These are phyloP conservation scores for Fusarium tjaetaba DNA, from an alignment of 2,329 filamentous ascomycete species.

Conservation along the genomic window DNA sequence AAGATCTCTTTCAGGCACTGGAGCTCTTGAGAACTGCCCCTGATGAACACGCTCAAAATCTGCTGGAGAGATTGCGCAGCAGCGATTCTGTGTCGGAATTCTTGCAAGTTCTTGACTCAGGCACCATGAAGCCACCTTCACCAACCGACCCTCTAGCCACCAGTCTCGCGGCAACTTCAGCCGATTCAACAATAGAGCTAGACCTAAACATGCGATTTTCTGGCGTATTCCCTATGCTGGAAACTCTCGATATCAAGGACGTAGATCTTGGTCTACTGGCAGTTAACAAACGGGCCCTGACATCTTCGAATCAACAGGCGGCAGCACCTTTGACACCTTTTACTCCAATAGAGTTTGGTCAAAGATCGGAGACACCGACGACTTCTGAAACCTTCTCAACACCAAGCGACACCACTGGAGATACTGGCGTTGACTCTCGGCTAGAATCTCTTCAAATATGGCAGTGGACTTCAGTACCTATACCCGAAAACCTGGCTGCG, in stretches of 20 bases:
- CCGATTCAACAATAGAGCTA: not conserved
- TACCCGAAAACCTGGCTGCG: not conserved
- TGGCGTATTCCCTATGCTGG: not conserved
- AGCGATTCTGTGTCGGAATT: conserved; percentile 8
- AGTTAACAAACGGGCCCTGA: not conserved
- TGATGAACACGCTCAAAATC: not conserved
- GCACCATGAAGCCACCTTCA: fast-evolving
- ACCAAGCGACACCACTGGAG: not conserved
- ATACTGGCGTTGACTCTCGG: not conserved
- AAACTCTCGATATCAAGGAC: not conserved
- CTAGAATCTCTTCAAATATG: not conserved
- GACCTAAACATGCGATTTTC: conserved; percentile 14
- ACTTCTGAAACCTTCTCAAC: not conserved
- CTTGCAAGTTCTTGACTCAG: not conserved
- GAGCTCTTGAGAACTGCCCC: conserved; percentile 5
- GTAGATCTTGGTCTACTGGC: conserved; percentile 5
- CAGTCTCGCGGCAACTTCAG: not conserved
- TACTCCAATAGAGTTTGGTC: not conserved
- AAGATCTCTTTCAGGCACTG: conserved; percentile 5
- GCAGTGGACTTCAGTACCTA: conserved; percentile 15
- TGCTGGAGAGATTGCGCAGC: not conserved
- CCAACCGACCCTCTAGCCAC: not conserved
- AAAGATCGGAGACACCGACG: not conserved
- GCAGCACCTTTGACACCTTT: not conserved
- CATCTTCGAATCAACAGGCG: not conserved